These are phyloP conservation scores for Marasmius fiardii DNA, from an alignment of 1,284 basidiomycete genomes.

Conservation along the genomic window DNA sequence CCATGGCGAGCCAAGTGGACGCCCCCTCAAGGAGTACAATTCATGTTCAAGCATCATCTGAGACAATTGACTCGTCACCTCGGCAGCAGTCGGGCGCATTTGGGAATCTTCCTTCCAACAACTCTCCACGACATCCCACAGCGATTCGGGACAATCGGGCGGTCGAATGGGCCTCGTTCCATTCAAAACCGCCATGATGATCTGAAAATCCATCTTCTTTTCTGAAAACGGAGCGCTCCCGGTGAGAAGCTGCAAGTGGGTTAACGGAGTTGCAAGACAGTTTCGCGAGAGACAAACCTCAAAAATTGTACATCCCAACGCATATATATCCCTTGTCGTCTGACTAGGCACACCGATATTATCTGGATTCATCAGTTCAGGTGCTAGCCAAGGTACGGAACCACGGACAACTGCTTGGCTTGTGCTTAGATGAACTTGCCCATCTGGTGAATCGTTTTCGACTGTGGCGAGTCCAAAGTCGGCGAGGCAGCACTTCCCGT, in stretches of 20 bases:
- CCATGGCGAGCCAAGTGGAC: background rate
- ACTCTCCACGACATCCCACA: background rate
- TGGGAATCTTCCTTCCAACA: background rate
- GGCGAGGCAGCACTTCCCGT: slow-evolving; percentile 5
- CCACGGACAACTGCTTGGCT: background rate
- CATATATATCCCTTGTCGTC: slow-evolving; percentile 10
- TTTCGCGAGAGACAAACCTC: slow-evolving; percentile 1
- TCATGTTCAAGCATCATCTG: background rate
- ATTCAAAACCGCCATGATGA: background rate
- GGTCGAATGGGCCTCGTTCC: background rate
- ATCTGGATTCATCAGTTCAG: slow-evolving; percentile 8
- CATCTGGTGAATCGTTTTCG: background rate
- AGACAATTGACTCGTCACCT: background rate
- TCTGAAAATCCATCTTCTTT: background rate
- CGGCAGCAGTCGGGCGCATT: background rate
- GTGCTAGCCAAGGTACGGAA: slow-evolving; percentile 10
- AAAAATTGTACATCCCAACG: slow-evolving; percentile 11
- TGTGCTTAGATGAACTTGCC: background rate
- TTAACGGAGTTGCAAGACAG: background rate
- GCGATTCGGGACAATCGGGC: background rate
- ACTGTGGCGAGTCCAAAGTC: slow-evolving; percentile 10
- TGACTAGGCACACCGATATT: background rate
- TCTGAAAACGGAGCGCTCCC: background rate
- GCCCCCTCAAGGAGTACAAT: background rate
- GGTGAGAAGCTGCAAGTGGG: background rate